A percentile compares a stretch with the other conserved stretches of the same genome.
These are phyloP conservation scores for Naganishia vishniacii DNA, from an alignment of 768 basidiomycete genomes.

Conservation along the genomic window DNA sequence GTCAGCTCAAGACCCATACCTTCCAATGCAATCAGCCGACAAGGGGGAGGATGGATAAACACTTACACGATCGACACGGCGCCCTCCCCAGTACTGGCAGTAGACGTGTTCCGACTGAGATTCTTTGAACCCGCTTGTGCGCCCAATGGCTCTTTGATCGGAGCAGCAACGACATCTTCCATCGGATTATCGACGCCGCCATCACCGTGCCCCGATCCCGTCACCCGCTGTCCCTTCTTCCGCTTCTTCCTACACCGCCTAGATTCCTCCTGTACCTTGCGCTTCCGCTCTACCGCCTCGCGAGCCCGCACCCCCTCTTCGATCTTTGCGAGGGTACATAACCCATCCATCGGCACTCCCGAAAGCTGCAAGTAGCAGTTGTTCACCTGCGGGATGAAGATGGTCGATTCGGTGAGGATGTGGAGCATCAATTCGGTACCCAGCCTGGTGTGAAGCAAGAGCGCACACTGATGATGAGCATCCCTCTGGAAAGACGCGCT, in stretches of 20 bases:
- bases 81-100: background rate
- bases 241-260: background rate
- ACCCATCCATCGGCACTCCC: constrained; percentile 62
- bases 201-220: constrained; percentile 3
- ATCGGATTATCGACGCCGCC: background rate
- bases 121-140: background rate
- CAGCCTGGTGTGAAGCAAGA: constrained; percentile 53
- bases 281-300: constrained; percentile 17
- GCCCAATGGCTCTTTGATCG: background rate
- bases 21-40: background rate
- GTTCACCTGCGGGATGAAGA: constrained; percentile 75
- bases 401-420: constrained; percentile 58
- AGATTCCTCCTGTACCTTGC: constrained; percentile 4
- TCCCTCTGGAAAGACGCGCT: background rate
- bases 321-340: constrained; percentile 39
- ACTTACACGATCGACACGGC: background rate
- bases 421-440: constrained; percentile 67
- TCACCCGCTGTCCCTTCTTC: constrained; percentile 40
- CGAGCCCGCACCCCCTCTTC: constrained; percentile 3
- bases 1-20: too few species aligned
- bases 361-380: constrained; percentile 77
- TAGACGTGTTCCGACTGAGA: constrained; percentile 2
- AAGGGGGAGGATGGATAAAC: background rate
- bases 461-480: too few species aligned
- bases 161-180: background rate